Evolutionary conservation across 2,329 filamentous ascomycete species (phyloP), one percentile per base, ranked within the genome.

Genomic region (Chaetomiaceae sp.): DNA sequence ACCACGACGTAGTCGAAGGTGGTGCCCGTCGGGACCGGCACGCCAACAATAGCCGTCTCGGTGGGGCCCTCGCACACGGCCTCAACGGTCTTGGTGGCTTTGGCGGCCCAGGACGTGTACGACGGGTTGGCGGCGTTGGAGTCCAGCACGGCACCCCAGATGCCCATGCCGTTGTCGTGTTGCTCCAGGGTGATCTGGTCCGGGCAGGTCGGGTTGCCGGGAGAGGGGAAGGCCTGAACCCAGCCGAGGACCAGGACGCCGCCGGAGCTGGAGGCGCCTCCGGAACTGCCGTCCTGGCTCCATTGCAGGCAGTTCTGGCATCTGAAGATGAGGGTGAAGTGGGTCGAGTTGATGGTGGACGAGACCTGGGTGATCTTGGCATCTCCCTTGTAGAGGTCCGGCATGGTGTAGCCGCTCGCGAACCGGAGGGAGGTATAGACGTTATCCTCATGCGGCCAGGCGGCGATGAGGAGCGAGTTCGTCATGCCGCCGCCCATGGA

Each of bases 1-100:
- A 83, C 75, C 43, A 84, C 72, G 49, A 84, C 79, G 66, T 84
- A 84, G 64, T 85, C 81, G 61, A 77, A 84, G 0, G 76, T 72
- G n/a, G 64, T 58, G 8, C 69, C 71, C 14, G 61, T 64, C 29
- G 72, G 73, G 5, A 69, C 61, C 2, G 66, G 65, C 9, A 69
- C 66, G 4, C 60, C 63, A 4, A 63, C 52, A 21, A 67, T 62
- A 1, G 60, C 61, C 1, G 67, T 64, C 36, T 59, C 49, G 18
- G 62, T 58, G 7, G 64, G 55, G 10, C 60, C 58, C 10, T 52
- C 54, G 48, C 66, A 67, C 36, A 51, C 63, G 42, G 48, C 57
- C 6, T 54, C 61, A 38, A 64, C 64, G 23, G 62, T 65, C 59
- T 63, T 69, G 46, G 68, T 64, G 11, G 67, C 61, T 48, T 65